Base-by-base conservation (phyloP, 192 early-diverging fungal genomes). In the Kappamyces sp. region DNA sequence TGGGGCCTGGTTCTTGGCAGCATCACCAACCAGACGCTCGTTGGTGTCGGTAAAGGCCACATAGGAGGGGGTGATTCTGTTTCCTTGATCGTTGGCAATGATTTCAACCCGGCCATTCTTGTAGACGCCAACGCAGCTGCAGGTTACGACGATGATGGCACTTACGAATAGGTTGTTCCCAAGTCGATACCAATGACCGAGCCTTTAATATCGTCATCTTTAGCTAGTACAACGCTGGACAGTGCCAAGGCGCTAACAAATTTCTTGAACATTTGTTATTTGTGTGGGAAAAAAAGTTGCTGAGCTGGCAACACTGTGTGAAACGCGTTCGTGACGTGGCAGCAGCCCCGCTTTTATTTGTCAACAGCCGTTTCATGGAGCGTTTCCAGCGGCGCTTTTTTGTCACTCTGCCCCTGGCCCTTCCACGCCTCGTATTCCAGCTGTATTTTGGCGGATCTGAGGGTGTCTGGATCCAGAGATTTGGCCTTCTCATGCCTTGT, bases 51-150 rank as follows among this genome's bases (percentile, higher is more conserved):
- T 90, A 66, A 94, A 94, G 51, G 84, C 91, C 59, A 94, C 92
- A 74, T 90, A 94, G 51, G 92, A 94, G 13, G 92, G 90, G 39
- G 91, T 94, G 66, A 93, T 93, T 74, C 92, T 91, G 80, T 90
- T 77, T 67, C 92, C 92, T 71, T 93, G 90, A 70, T 97, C 93
- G 86, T 97, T 93, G 62, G 93, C 90, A 66, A 97, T 92, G 73
- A 98, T 95, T 75, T 98, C 95, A 55, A 98, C 94, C 59, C 86
- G 83, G 55, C 88, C 92, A 74, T 95, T 87, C 81, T 90, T 84
- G 80, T 82, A 90, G 49, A 97, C 88, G 67, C 87, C 93, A 32
- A 95, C 92, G 76, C 94, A 94, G 57, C 87, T 90, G 79, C 86
- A 86, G 34, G 83, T n/a, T 4, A 15, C 23, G 13, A 23, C 40